phyloP scores from a whole-genome alignment of 1,284 basidiomycete genomes.

The Trichosporon sp. region DNA sequence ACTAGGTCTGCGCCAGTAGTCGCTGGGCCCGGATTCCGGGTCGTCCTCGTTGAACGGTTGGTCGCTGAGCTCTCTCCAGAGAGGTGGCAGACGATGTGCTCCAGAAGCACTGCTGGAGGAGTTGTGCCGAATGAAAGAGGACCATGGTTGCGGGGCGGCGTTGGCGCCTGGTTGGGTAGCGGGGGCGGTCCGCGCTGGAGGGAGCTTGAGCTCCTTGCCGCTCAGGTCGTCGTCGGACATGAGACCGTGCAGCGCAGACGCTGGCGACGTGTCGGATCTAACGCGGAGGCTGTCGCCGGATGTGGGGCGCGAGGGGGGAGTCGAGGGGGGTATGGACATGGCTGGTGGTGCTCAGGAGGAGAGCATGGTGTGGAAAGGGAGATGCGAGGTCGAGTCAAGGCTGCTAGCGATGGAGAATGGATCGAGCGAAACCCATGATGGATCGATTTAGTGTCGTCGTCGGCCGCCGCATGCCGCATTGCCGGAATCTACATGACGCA shows the following conservation, averaged over 20 bases:
- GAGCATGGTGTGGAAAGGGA: neutral
- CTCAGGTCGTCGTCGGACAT: constrained; percentile 6
- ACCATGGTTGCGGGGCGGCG: neutral
- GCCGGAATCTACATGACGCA: neutral
- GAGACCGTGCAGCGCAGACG: constrained; percentile 3
- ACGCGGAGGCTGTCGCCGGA: constrained; percentile 2
- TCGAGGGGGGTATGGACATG: constrained; percentile 1
- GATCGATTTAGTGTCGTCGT: neutral
- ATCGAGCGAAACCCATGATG: neutral
- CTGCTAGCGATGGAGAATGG: neutral
- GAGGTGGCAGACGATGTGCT: constrained; percentile 6
- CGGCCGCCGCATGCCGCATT: constrained; percentile 2
- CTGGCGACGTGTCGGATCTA: neutral
- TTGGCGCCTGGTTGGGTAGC: neutral
- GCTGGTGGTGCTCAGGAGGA: neutral
- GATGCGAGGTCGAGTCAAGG: neutral
- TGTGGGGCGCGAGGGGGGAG: neutral
- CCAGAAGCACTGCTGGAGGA: neutral
- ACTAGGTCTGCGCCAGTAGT: constrained; percentile 21
- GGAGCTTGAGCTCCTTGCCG: constrained; percentile 6
- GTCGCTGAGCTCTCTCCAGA: constrained; percentile 17
- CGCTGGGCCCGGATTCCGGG: constrained; percentile 21
- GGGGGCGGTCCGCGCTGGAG: constrained; percentile 3
- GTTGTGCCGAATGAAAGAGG: neutral
- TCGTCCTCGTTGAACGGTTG: constrained; percentile 9